These are phyloP conservation scores for Cyphellophora attinorum DNA, from an alignment of 2,329 filamentous ascomycete genomes.

Conservation along the genomic window DNA sequence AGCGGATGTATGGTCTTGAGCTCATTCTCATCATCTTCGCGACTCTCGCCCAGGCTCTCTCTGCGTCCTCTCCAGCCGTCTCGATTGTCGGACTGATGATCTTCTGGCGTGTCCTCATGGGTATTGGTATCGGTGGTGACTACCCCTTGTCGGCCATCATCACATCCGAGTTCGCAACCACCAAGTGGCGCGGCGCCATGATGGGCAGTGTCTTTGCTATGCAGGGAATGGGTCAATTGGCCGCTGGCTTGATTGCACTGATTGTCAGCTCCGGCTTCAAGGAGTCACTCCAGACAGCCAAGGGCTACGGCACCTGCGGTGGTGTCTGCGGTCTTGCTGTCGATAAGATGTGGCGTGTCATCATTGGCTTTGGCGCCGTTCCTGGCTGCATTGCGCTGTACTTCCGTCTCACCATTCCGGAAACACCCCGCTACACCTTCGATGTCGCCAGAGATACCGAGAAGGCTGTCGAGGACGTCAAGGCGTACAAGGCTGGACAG, in stretches of 20 bases:
- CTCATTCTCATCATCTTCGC: conserved; percentile 72
- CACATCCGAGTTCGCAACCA: conserved; percentile 58
- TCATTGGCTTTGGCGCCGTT: conserved; percentile 73
- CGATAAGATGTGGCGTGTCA: conserved; percentile 78
- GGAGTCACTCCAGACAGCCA: conserved; percentile 45
- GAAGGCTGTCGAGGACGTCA: conserved; percentile 62
- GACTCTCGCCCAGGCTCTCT: conserved; percentile 62
- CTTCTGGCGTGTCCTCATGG: conserved; percentile 77
- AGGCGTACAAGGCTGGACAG: conserved; percentile 63
- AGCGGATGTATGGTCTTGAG: conserved; percentile 77
- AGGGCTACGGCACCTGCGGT: conserved; percentile 47
- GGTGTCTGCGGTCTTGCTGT: conserved; percentile 59
- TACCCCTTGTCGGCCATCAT: conserved; percentile 64
- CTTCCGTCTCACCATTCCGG: conserved; percentile 77
- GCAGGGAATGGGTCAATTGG: conserved; percentile 75
- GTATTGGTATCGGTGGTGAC: conserved; percentile 70
- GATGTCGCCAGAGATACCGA: conserved; percentile 67
- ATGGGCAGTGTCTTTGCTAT: conserved; percentile 81
- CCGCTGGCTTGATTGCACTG: conserved; percentile 64
- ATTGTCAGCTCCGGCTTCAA: conserved; percentile 67
- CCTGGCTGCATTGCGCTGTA: conserved; percentile 75
- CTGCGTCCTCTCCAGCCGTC: conserved; percentile 53
- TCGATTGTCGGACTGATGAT: conserved; percentile 49
- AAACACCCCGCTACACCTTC: conserved; percentile 82
- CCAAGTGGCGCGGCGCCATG: conserved; percentile 78